Conservation (phyloP, 805 yeast genomes). For the Scheffersomyces stipitis region DNA sequence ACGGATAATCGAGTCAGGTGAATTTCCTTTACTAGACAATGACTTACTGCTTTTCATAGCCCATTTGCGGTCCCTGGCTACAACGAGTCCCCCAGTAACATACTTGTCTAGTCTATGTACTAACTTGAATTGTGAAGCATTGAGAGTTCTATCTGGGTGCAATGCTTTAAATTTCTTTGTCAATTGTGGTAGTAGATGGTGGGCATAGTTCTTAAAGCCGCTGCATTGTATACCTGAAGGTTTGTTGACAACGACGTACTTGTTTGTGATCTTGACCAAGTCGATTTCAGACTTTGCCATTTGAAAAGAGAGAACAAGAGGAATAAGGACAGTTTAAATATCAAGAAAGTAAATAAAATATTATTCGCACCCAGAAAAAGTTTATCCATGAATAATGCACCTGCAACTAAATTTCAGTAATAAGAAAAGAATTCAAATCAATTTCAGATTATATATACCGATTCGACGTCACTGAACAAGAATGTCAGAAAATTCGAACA, state of each 20-base stretch:
- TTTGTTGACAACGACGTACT: slow-evolving; percentile 20
- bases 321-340: no score
- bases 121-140: slow-evolving; percentile 11
- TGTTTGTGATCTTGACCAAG: slow-evolving; percentile 14
- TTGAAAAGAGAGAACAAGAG: no score
- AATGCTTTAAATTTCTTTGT: slow-evolving; percentile 8
- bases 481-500: no score
- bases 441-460: no score
- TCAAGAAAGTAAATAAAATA: no score
- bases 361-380: no score
- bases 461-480: no score
- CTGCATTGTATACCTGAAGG: slow-evolving; percentile 19
- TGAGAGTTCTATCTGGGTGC: slow-evolving; percentile 8
- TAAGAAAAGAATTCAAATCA: no score
- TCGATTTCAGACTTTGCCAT: no score
- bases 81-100: slow-evolving; percentile 24
- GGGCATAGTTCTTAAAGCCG: slow-evolving; percentile 8
- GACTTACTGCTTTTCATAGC: slow-evolving; percentile 10
- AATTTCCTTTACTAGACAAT: slow-evolving; percentile 5
- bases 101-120: slow-evolving; percentile 22
- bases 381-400: no score
- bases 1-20: slow-evolving; percentile 6
- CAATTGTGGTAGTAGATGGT: slow-evolving; percentile 13
- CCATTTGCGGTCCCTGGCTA: slow-evolving; percentile 17
- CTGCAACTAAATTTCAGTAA: no score